A percentile compares a stretch with the other conserved stretches of the same genome.
These are phyloP conservation scores for Vitis hybrid DNA, from an alignment of 177 flowering plant species.

Conservation along the genomic window DNA sequence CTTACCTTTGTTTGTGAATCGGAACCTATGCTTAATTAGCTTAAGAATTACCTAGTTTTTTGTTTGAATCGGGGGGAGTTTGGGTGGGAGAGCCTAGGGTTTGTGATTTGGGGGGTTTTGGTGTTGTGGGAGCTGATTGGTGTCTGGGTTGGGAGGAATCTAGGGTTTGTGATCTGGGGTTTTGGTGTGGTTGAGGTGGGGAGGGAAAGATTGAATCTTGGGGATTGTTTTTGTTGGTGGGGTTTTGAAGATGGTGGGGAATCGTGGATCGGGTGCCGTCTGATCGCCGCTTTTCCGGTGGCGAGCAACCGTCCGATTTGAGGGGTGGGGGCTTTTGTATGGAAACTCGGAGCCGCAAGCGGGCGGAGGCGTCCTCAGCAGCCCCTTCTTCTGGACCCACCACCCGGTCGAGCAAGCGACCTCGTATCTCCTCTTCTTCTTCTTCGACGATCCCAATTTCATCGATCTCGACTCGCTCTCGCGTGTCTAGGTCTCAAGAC, in stretches of 20 bases:
- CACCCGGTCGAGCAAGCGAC: conserved; percentile 71
- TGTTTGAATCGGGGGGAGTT: not conserved
- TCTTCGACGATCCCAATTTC: conserved; percentile 16
- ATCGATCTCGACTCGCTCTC: conserved; percentile 50
- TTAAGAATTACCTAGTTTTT: not conserved
- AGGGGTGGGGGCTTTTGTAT: conserved; percentile 69
- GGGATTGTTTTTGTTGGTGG: not conserved
- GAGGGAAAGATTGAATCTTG: too few species aligned
- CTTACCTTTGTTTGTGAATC: too few species aligned
- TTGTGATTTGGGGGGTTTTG: too few species aligned
- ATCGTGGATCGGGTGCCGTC: conserved; percentile 28
- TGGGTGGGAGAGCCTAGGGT: not conserved
- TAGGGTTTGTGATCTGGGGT: too few species aligned
- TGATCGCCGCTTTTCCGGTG: conserved; percentile 40
- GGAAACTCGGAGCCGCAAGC: conserved; percentile 99
- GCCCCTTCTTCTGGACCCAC: conserved; percentile 76
- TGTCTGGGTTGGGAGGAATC: too few species aligned
- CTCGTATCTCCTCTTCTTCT: conserved; percentile 47
- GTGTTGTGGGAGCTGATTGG: too few species aligned
- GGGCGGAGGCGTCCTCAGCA: conserved; percentile 99
- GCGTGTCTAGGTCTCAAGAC: conserved; percentile 36
- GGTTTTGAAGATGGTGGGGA: conserved; percentile 22
- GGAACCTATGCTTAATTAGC: too few species aligned
- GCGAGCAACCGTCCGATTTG: conserved; percentile 31
- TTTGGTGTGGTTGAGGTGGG: too few species aligned